A percentile compares a stretch with the other conserved stretches of the same genome.
Evolutionary conservation across 768 basidiomycete genomes (phyloP).

Genomic region (Collybia sp.): DNA sequence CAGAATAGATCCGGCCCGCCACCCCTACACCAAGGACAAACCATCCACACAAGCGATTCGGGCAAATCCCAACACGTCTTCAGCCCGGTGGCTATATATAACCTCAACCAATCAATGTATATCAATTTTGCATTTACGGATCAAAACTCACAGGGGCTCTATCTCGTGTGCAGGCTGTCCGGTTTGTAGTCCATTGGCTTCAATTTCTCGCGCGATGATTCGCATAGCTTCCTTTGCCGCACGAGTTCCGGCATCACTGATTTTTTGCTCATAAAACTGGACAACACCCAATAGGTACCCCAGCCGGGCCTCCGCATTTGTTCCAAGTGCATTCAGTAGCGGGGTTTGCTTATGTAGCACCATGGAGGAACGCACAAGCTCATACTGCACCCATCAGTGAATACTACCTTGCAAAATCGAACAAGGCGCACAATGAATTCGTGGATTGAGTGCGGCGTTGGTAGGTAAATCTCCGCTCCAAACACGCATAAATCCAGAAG

Average conservation of each 20-base stretch:
- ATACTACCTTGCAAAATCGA: background rate
- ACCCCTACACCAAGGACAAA: slow-evolving; percentile 46
- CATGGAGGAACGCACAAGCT: slow-evolving; percentile 53
- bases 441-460: slow-evolving; percentile 49
- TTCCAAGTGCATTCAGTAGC: slow-evolving; percentile 37
- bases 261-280: slow-evolving; percentile 49
- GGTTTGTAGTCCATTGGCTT: slow-evolving; percentile 52
- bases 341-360: slow-evolving; percentile 42
- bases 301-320: slow-evolving; percentile 27
- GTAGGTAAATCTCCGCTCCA: slow-evolving; percentile 50
- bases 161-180: slow-evolving; percentile 19
- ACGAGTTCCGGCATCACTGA: slow-evolving; percentile 34
- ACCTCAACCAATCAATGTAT: slow-evolving; percentile 13
- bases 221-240: slow-evolving; percentile 54
- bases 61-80: slow-evolving; percentile 50
- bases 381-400: slow-evolving; percentile 39
- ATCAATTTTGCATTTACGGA: slow-evolving; percentile 1
- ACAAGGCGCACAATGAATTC: slow-evolving; percentile 53
- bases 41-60: slow-evolving; percentile 53
- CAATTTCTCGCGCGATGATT: slow-evolving; percentile 56
- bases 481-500: slow-evolving; percentile 49
- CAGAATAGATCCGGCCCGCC: background rate
- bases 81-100: slow-evolving; percentile 34
- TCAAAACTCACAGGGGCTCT: slow-evolving; percentile 43
- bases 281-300: slow-evolving; percentile 38